Conservation (phyloP, 208 protist genomes). For the Herpetomonas tarakana region DNA sequence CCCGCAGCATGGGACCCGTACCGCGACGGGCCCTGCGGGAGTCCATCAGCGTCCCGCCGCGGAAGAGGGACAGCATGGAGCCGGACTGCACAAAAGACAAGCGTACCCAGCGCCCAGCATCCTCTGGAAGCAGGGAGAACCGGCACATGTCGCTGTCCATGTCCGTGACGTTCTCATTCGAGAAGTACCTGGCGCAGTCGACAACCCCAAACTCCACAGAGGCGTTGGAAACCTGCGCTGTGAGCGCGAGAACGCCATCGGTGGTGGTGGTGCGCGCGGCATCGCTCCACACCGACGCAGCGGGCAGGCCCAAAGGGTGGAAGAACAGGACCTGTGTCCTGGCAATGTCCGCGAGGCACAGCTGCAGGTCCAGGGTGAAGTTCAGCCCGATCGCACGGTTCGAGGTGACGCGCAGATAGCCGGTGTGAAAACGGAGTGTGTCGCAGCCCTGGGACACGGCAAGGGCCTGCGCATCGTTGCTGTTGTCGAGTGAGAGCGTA, state of each 20-base stretch:
- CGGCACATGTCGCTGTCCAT: constrained; percentile 25
- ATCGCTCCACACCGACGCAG: background rate
- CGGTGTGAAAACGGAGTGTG: constrained; percentile 66
- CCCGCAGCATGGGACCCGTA: constrained; percentile 40
- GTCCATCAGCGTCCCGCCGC: constrained; percentile 51
- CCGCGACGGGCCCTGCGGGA: constrained; percentile 19
- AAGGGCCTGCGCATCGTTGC: background rate
- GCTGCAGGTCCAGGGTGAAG: constrained; percentile 70
- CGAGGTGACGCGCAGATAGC: constrained; percentile 54
- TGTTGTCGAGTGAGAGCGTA: background rate
- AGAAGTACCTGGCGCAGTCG: constrained; percentile 17
- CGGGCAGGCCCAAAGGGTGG: constrained; percentile 26
- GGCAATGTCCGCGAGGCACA: constrained; percentile 45
- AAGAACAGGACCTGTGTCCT: constrained; percentile 72
- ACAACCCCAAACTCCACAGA: constrained; percentile 50
- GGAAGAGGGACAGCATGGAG: constrained; percentile 55
- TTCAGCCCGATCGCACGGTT: constrained; percentile 33
- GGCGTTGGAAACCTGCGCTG: constrained; percentile 45
- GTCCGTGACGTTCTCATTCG: constrained; percentile 15
- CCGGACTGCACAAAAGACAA: constrained; percentile 73
- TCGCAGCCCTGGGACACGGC: constrained; percentile 23
- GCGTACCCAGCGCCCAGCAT: constrained; percentile 52
- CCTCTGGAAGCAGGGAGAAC: constrained; percentile 20
- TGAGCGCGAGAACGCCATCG: constrained; percentile 12
- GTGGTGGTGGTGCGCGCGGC: background rate